Percentiles rank a stretch among this genome's conserved stretches.
Evolutionary conservation across 352 stramenopile genomes (phyloP).

Genomic region (Phytophthora tubulina): DNA sequence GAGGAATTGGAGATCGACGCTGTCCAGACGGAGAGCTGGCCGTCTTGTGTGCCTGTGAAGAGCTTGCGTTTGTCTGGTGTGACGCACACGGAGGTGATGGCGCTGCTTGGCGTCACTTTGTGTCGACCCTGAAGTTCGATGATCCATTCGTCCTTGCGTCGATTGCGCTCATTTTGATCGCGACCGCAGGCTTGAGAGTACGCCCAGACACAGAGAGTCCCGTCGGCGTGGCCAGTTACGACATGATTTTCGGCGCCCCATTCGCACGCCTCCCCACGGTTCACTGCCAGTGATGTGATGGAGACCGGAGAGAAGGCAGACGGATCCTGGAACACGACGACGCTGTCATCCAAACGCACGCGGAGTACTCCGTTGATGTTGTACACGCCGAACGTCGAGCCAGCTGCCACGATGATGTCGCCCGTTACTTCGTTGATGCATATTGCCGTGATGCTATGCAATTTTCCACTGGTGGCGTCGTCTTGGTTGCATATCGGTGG

Average conservation of each 20-base stretch:
- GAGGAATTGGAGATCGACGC: slow-evolving; percentile 22
- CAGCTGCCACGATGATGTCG: slow-evolving; percentile 66
- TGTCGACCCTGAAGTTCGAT: slow-evolving; percentile 67
- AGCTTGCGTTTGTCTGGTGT: slow-evolving; percentile 69
- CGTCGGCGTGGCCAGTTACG: slow-evolving; percentile 72
- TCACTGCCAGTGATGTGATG: slow-evolving; percentile 63
- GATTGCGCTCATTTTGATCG: slow-evolving; percentile 17
- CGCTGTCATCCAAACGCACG: slow-evolving; percentile 55
- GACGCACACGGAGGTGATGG: slow-evolving; percentile 63
- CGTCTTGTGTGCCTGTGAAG: slow-evolving; percentile 67
- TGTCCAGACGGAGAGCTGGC: slow-evolving; percentile 62
- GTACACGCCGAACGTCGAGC: slow-evolving; percentile 63
- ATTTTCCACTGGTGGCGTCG: neutral
- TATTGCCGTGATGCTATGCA: slow-evolving; percentile 48
- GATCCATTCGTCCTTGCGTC: slow-evolving; percentile 52
- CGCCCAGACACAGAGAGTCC: slow-evolving; percentile 70
- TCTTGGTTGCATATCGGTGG: slow-evolving; percentile 29
- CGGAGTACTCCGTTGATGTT: slow-evolving; percentile 74
- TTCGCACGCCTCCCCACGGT: slow-evolving; percentile 58
- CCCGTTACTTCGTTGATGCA: slow-evolving; percentile 75
- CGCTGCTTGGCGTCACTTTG: slow-evolving; percentile 47
- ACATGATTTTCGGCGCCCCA: slow-evolving; percentile 73
- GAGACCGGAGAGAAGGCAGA: slow-evolving; percentile 38
- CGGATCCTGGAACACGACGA: slow-evolving; percentile 58
- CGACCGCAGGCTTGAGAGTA: slow-evolving; percentile 54